A percentile compares a stretch with the other conserved stretches of the same genome.
Conservation (phyloP, 208 protist genomes). For the Plasmodiophora brassicae region DNA sequence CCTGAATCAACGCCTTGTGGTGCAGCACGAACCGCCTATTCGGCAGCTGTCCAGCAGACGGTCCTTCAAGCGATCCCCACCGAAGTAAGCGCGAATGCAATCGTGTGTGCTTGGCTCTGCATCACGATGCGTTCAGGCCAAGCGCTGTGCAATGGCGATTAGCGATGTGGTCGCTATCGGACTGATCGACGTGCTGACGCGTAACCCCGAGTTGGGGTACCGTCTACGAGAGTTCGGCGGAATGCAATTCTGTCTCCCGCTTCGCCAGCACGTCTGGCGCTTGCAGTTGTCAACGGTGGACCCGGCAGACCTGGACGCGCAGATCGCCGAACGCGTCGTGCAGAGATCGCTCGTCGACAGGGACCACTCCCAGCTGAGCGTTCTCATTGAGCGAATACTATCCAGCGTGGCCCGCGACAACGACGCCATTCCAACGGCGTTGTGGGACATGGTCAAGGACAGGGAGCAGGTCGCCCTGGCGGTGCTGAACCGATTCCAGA, state of each 20-base stretch:
- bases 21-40: too few relatives aligned
- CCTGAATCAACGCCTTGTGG: too few relatives aligned
- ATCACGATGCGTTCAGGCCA: too few relatives aligned
- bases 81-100: too few relatives aligned
- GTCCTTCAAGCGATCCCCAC: too few relatives aligned
- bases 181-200: neutral
- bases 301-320: neutral
- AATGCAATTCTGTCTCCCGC: neutral
- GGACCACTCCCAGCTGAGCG: neutral
- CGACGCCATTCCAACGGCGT: neutral
- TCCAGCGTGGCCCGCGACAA: neutral
- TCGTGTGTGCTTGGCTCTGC: too few relatives aligned
- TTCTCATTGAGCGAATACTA: neutral
- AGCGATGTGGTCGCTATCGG: too few relatives aligned
- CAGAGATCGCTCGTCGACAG: neutral
- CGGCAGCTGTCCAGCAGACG: too few relatives aligned
- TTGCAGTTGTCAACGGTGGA: neutral
- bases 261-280: neutral
- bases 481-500: neutral
- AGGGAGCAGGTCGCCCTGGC: neutral
- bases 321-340: neutral
- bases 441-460: neutral
- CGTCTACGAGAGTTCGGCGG: neutral
- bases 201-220: neutral
- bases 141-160: too few relatives aligned